phyloP scores from a whole-genome alignment of 1,139 yeast genomes.

The Suhomyces wounanorum region DNA sequence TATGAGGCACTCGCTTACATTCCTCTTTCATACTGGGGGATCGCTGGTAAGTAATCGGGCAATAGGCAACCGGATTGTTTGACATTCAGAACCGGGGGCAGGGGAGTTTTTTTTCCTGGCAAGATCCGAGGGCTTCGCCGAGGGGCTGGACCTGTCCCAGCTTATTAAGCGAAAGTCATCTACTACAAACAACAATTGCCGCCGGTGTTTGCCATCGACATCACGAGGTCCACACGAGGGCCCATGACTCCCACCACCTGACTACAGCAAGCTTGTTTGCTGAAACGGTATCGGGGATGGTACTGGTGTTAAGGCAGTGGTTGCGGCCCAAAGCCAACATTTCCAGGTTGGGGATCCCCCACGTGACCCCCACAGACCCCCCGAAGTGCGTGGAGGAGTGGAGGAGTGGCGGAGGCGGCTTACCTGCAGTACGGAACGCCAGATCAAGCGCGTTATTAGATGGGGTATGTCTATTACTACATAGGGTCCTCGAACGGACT shows the following conservation, averaged over 20 bases:
- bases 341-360: not conserved
- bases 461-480: not conserved
- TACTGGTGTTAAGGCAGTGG: not conserved
- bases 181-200: not conserved
- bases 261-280: not conserved
- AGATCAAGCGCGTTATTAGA: not conserved
- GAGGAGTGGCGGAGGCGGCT: not conserved
- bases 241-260: not conserved
- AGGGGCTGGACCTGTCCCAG: not conserved
- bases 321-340: constrained; percentile 1
- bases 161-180: not conserved
- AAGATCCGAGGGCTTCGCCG: not conserved
- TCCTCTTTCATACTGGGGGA: no score
- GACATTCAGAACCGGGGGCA: not conserved
- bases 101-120: not conserved
- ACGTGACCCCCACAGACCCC: not conserved
- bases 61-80: no score
- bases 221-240: not conserved
- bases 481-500: constrained; percentile 41
- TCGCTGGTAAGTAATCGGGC: no score
- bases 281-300: not conserved
- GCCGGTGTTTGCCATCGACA: not conserved
- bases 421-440: no score
- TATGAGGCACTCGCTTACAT: no score
- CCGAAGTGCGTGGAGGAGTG: not conserved